Conservation (phyloP, 2,329 filamentous ascomycete genomes). For the Boeremia exigua region DNA sequence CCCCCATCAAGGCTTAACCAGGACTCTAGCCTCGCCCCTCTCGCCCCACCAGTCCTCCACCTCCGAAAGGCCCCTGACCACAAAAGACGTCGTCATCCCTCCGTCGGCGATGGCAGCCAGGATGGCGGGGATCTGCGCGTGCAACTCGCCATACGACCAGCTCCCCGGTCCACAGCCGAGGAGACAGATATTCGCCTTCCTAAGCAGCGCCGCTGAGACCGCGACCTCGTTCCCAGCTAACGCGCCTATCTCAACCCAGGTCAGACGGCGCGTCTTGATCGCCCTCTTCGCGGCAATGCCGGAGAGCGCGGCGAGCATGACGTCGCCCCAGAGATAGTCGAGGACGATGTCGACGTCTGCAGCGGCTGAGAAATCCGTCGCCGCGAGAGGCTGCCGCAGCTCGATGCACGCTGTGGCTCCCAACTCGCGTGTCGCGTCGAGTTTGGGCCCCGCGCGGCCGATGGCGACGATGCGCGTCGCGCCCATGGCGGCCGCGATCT, state of each 20-base stretch:
- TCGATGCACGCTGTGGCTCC: too few species aligned
- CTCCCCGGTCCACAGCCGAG: conserved; percentile 3
- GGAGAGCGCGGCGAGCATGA: conserved; percentile 10
- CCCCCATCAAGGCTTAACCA: conserved; percentile 1
- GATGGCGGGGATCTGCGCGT: not conserved
- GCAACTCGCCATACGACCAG: not conserved
- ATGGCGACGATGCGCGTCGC: conserved; percentile 60
- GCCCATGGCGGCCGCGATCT: conserved; percentile 57
- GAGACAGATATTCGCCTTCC: not conserved
- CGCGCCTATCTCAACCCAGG: conserved; percentile 26
- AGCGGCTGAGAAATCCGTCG: conserved; percentile 57
- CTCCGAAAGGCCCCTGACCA: not conserved
- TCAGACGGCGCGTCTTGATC: conserved; percentile 22
- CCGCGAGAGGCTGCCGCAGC: too few species aligned
- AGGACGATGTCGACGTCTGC: conserved; percentile 61
- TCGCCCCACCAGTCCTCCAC: conserved; percentile 1
- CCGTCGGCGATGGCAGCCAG: not conserved
- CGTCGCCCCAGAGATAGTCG: conserved; percentile 62
- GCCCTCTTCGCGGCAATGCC: conserved; percentile 21
- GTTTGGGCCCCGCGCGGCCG: conserved; percentile 54
- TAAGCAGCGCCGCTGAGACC: not conserved
- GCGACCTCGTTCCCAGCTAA: conserved; percentile 12
- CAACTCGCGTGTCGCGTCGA: conserved; percentile 47
- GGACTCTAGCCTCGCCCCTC: not conserved
- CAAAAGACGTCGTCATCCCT: not conserved